These are phyloP conservation scores for Scytalidium sp. DNA, from an alignment of 2,329 filamentous ascomycete species.

Conservation along the genomic window DNA sequence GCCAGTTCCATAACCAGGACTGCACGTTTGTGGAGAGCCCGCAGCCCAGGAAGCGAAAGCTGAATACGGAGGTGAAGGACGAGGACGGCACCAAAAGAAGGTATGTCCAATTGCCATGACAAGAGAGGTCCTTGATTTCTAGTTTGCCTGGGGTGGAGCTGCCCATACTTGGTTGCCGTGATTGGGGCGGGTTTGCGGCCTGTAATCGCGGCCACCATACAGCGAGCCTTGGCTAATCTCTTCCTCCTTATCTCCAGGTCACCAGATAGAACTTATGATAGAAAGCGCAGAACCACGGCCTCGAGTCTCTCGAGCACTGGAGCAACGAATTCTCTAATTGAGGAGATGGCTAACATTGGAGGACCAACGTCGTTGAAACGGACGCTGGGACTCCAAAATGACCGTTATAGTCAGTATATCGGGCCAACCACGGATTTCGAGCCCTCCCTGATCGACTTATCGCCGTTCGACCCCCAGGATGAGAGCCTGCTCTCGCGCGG, in stretches of 20 bases:
- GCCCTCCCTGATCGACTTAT: constrained; percentile 77
- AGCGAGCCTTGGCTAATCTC: constrained; percentile 14
- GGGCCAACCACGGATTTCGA: constrained; percentile 82
- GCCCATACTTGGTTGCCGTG: not conserved
- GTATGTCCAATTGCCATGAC: constrained; percentile 37
- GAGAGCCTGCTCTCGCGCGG: constrained; percentile 71
- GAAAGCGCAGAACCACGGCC: constrained; percentile 50
- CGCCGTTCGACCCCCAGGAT: constrained; percentile 76
- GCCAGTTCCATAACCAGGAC: constrained; percentile 73
- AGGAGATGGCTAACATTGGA: constrained; percentile 70
- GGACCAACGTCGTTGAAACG: constrained; percentile 64
- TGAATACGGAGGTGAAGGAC: constrained; percentile 55
- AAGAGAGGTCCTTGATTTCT: not conserved
- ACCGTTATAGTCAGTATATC: constrained; percentile 80
- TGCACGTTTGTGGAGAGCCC: constrained; percentile 78
- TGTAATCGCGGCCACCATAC: not conserved
- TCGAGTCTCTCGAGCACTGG: constrained; percentile 60
- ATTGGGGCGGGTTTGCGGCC: not conserved
- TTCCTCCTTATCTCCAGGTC: constrained; percentile 41
- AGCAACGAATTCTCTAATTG: constrained; percentile 60
- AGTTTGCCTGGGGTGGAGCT: constrained; percentile 9
- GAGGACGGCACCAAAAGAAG: constrained; percentile 66
- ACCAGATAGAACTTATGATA: constrained; percentile 52
- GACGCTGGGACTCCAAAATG: constrained; percentile 72
- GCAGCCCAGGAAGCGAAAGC: constrained; percentile 75